Base-by-base conservation (phyloP, 768 basidiomycete species). In the Phylloporus scabripes region DNA sequence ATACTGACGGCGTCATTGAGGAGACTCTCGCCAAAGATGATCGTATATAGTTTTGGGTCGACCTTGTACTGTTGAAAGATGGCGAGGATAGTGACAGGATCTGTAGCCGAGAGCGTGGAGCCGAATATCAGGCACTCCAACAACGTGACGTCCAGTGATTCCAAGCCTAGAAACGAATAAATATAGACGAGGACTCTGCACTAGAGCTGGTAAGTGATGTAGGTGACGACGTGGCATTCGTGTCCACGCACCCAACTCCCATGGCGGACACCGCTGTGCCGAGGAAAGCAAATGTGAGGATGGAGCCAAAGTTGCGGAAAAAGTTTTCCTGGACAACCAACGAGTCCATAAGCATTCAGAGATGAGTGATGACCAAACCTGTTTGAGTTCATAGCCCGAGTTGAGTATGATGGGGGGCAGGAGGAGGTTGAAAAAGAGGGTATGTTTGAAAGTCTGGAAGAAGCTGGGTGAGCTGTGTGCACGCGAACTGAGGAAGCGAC, bases 51-150 rank as follows among this genome's bases (percentile, higher is more conserved):
- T 65, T 98, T 97, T 0, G 96, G 94, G 69, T 99, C 96, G 59
- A 98, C 94, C 65, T 97, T 96, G 74, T 95, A 89, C 59, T 96
- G 91, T 59, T 96, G 92, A 76, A 99, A 99, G 46, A 99, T 98
- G 38, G 95, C 91, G 28, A 99, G 77, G 63, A 99, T 96, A 7
- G 96, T 98, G 23, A 97, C 92, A 0, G 95, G 95, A 65, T 99
- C 96, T 37, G 96, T 99, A 2, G 96, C 96, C 26, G 92, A 94
- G 18, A 99, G 75, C 5, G 96, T 95, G 5, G 94, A 94, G 20
- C 96, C 96, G 65, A 98, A 98, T 17, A 85, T 92, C 33, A 99
- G 77, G 63, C 96, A 97, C 70, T 99, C 96, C 37, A 99, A 74
- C 20, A 96, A 72, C 0, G 84, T 83, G 49, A 98, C 71, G 53